Base-by-base conservation (phyloP, 106 monocot species). In the Alisma plantagoaquatica region DNA sequence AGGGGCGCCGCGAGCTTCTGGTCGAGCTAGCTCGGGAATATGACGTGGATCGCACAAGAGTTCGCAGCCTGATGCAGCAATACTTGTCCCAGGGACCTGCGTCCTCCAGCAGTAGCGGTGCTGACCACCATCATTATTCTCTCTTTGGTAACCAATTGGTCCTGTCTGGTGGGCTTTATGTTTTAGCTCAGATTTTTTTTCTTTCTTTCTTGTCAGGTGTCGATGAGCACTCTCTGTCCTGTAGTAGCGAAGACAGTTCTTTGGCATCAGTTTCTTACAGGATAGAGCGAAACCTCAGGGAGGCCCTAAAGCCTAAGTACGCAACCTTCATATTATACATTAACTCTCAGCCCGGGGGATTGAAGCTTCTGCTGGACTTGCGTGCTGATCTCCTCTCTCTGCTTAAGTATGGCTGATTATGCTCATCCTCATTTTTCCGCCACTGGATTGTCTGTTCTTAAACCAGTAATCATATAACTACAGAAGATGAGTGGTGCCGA, bases 351-450 rank as follows among this genome's bases (percentile, higher is more conserved):
- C 74, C 76, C 12, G 89, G 83, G 10, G 89, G 89, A 29, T 63
- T 90, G 63, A 90, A 90, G 74, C 66, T 84, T 32, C 41, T 90
- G 49, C 64, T 65, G 30, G 29, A 70, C 48, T 63, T 90, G 49
- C 89, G 89, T 46, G 83, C 83, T 16, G 89, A 90, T 35, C 83
- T 89, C 38, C 79, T 83, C 43, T 59, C 63, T 46, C 32, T 74
- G 27, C 54, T 83, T 10, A 64, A 3, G 89, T 90, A 23, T 18
- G 28, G 10, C 17, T 10, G 35, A 9, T 46, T 46, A 18, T 46
- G n/a, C n/a, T 14, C 35, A 6, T 8, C 14, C 35, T 38, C 35
- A 38, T 38, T 38, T 38, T 38, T 38, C 9, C 35, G n/a, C n/a
- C n/a, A n/a, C n/a, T n/a, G n/a, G n/a, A n/a, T n/a, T n/a, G n/a